phyloP scores from a whole-genome alignment of 441 rosid genomes.

The Populus hybrid region DNA sequence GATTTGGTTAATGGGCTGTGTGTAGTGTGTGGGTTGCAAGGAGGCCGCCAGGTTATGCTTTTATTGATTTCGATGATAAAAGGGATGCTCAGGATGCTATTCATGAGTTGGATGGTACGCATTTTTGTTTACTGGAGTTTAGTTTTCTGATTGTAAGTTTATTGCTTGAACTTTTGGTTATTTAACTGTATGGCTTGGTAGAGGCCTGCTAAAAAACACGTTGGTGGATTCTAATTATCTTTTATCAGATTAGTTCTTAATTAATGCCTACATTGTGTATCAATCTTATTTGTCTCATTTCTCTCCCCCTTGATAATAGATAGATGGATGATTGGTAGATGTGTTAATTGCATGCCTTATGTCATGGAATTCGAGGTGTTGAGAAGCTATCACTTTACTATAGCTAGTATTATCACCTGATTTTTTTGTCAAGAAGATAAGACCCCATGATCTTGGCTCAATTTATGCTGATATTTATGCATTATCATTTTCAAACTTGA shows the following conservation, averaged over 20 bases:
- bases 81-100: constrained; percentile 92
- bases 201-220: background rate
- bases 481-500: background rate
- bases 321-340: background rate
- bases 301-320: background rate
- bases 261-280: background rate
- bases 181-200: background rate
- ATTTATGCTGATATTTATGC: too few relatives aligned
- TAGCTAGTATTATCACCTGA: background rate
- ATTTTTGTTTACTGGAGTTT: background rate
- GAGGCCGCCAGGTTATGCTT: constrained; percentile 96
- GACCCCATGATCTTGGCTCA: background rate
- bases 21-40: constrained; percentile 97
- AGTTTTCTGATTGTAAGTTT: background rate
- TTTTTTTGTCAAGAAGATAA: background rate
- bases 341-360: background rate
- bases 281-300: background rate
- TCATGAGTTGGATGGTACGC: constrained; percentile 67
- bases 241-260: background rate
- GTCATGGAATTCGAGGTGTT: background rate
- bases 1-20: background rate
- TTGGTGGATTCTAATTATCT: background rate
- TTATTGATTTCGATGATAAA: constrained; percentile 80
- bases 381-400: background rate
- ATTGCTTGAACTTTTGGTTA: background rate